A percentile compares a stretch with the other conserved stretches of the same genome.
phyloP scores from a whole-genome alignment of 2,329 filamentous ascomycete genomes.

The Colletotrichum endophyticum region DNA sequence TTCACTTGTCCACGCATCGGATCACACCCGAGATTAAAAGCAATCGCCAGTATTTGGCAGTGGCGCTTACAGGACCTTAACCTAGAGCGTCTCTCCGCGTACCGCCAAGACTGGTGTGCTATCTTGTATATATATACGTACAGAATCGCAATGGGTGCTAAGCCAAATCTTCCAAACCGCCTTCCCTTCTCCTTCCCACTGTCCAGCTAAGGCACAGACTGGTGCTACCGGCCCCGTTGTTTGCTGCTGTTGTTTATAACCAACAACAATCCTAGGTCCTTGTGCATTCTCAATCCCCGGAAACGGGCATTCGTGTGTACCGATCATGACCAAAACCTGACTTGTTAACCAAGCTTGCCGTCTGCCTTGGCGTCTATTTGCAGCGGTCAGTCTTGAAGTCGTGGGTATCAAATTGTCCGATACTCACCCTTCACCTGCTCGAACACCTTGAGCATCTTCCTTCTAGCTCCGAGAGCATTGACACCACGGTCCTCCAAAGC shows the following conservation, averaged over 20 bases:
- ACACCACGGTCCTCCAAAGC: slow-evolving; percentile 92
- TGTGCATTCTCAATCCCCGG: not conserved
- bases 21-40: not conserved
- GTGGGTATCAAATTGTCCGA: not conserved
- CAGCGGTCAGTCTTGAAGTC: not conserved
- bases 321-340: not conserved
- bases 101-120: not conserved
- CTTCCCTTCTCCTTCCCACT: not conserved
- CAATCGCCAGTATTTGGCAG: not conserved
- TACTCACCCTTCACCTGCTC: slow-evolving; percentile 84
- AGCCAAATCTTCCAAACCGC: not conserved
- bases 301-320: not conserved
- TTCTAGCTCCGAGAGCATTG: slow-evolving; percentile 89
- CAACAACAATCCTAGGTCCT: not conserved
- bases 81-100: not conserved
- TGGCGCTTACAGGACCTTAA: not conserved
- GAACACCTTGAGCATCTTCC: slow-evolving; percentile 99
- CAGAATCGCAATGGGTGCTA: slow-evolving; percentile 4
- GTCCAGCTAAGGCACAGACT: not conserved
- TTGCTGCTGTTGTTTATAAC: not conserved
- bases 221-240: not conserved
- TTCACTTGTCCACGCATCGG: not conserved
- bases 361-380: slow-evolving; percentile 52
- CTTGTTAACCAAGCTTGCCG: slow-evolving; percentile 64
- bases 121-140: slow-evolving; percentile 4